Evolutionary conservation across 768 basidiomycete species (phyloP).

Genomic region (Pleurotus citrinopileatus): DNA sequence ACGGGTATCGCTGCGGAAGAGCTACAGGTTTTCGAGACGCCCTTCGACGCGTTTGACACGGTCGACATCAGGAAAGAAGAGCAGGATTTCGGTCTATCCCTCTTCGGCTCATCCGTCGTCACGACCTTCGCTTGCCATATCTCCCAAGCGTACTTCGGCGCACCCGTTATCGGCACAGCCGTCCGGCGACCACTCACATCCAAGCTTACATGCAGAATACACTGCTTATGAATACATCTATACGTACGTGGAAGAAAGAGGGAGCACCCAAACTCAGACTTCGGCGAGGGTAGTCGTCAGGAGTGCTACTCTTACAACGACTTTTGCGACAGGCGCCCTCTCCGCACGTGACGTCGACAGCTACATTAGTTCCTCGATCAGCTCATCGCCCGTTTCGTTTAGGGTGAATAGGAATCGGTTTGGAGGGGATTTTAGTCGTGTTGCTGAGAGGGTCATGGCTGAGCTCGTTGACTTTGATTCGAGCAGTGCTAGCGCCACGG

Average conservation of each 20-base stretch:
- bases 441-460: background rate
- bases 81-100: background rate
- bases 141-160: background rate
- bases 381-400: background rate
- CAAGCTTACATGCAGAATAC: background rate
- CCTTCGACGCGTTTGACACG: background rate
- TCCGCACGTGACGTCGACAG: too few species aligned
- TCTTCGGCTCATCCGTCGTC: background rate
- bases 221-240: background rate
- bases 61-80: too few species aligned
- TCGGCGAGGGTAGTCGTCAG: background rate
- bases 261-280: background rate
- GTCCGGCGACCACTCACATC: background rate
- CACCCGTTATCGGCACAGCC: background rate
- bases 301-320: background rate
- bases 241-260: background rate
- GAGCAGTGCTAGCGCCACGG: too few species aligned
- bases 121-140: background rate
- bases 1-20: background rate
- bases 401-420: conserved; percentile 7
- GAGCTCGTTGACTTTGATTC: background rate
- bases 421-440: background rate
- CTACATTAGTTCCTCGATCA: background rate
- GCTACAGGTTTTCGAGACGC: background rate
- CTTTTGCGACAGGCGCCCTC: too few species aligned